These are phyloP conservation scores for Xanthoconium stramineum DNA, from an alignment of 768 basidiomycete genomes.

Conservation along the genomic window DNA sequence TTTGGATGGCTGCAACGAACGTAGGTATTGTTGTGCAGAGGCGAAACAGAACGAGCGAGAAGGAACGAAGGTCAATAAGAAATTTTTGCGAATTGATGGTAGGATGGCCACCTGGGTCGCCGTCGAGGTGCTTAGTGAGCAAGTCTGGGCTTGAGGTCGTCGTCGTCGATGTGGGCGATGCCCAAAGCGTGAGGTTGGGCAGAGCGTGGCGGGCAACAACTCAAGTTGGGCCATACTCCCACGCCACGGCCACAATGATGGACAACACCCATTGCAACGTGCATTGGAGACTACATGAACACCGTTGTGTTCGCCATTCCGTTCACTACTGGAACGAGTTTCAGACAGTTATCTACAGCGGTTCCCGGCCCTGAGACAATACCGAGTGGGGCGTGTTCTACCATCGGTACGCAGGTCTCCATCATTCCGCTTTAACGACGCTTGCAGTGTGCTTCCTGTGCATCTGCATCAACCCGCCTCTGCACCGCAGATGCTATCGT, in stretches of 20 bases:
- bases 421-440: slow-evolving; percentile 6
- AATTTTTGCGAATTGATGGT: slow-evolving; percentile 1
- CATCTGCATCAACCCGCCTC: slow-evolving; percentile 1
- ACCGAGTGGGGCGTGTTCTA: not conserved
- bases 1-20: slow-evolving; percentile 3
- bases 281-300: not conserved
- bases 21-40: slow-evolving; percentile 1
- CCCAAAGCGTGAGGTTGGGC: slow-evolving; percentile 10
- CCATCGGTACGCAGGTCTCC: not conserved
- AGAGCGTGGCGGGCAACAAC: slow-evolving; percentile 14
- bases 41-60: slow-evolving; percentile 16
- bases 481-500: slow-evolving; percentile 6
- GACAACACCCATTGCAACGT: not conserved
- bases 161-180: slow-evolving; percentile 9
- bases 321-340: slow-evolving; percentile 3
- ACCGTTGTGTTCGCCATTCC: not conserved
- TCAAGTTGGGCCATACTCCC: slow-evolving; percentile 9
- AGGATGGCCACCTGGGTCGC: slow-evolving; percentile 7
- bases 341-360: not conserved
- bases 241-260: slow-evolving; percentile 21
- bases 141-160: slow-evolving; percentile 10
- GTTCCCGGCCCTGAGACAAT: not conserved
- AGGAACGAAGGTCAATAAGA: slow-evolving; percentile 15
- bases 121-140: slow-evolving; percentile 1
- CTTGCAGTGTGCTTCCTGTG: not conserved